Evolutionary conservation across 495 filamentous ascomycete species (phyloP).

Genomic region (Xylaria venustula): DNA sequence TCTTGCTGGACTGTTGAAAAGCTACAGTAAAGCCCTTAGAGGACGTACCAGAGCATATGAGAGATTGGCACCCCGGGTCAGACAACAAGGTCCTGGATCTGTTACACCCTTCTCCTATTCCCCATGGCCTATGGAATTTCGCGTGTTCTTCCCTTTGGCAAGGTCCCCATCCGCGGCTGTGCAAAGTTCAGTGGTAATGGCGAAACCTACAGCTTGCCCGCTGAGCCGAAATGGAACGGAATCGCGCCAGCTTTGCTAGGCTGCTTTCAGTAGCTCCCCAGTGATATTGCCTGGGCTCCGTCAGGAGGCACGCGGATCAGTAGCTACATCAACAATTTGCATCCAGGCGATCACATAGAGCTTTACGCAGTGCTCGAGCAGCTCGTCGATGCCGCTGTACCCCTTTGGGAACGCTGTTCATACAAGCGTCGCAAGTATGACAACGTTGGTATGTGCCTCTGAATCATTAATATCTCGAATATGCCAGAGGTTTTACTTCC

Average conservation of each 20-base stretch:
- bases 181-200: constrained; percentile 41
- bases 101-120: constrained; percentile 61
- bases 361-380: constrained; percentile 55
- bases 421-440: neutral
- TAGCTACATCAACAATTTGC: constrained; percentile 64
- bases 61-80: constrained; percentile 61
- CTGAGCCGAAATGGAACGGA: neutral
- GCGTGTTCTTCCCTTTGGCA: constrained; percentile 39
- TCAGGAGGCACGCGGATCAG: constrained; percentile 60
- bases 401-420: constrained; percentile 22
- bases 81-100: constrained; percentile 57
- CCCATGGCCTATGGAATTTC: constrained; percentile 57
- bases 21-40: constrained; percentile 33
- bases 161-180: constrained; percentile 44
- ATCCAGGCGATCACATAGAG: constrained; percentile 43
- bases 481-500: too few relatives aligned
- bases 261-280: constrained; percentile 56
- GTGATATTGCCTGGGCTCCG: constrained; percentile 44
- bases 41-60: constrained; percentile 40
- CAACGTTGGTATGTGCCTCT: too few relatives aligned
- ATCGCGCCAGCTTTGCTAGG: neutral
- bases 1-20: constrained; percentile 20
- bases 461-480: too few relatives aligned
- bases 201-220: constrained; percentile 11
- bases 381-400: constrained; percentile 39